phyloP scores from a whole-genome alignment of 208 protist species.

The Acanthamoeba rhysodes region DNA sequence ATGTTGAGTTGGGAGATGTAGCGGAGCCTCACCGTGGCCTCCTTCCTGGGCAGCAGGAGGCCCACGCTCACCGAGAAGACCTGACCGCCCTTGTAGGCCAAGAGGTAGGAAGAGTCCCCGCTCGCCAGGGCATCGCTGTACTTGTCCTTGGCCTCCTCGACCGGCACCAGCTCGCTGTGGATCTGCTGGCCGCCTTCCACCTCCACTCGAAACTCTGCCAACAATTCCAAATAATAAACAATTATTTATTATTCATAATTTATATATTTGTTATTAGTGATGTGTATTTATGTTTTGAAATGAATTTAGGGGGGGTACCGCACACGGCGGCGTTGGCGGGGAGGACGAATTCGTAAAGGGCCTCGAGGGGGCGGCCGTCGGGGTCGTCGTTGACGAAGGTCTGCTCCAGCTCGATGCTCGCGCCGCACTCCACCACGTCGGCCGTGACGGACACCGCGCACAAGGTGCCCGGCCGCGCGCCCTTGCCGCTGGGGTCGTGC shows the following conservation, averaged over 20 bases:
- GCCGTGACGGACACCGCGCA: neutral
- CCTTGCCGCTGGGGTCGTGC: no score
- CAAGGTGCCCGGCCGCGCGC: neutral
- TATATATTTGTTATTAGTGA: no score
- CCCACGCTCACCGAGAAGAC: conserved; percentile 6
- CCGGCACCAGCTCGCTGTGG: neutral
- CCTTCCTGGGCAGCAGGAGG: neutral
- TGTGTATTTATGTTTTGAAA: neutral
- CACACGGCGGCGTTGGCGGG: neutral
- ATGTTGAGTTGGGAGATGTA: neutral
- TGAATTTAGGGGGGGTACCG: neutral
- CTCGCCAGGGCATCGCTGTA: neutral
- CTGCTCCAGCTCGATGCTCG: neutral
- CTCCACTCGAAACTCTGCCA: neutral
- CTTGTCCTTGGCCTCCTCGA: conserved; percentile 6
- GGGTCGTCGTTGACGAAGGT: conserved; percentile 11
- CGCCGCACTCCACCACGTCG: conserved; percentile 2
- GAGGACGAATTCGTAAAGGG: conserved; percentile 1
- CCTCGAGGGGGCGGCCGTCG: neutral
- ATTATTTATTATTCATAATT: no score
- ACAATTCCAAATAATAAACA: neutral
- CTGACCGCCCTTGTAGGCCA: neutral
- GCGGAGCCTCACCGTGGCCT: neutral
- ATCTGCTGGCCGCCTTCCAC: neutral
- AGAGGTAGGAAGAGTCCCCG: neutral